These are phyloP conservation scores for Garcia nutans DNA, from an alignment of 345 rosid genomes.

Conservation along the genomic window DNA sequence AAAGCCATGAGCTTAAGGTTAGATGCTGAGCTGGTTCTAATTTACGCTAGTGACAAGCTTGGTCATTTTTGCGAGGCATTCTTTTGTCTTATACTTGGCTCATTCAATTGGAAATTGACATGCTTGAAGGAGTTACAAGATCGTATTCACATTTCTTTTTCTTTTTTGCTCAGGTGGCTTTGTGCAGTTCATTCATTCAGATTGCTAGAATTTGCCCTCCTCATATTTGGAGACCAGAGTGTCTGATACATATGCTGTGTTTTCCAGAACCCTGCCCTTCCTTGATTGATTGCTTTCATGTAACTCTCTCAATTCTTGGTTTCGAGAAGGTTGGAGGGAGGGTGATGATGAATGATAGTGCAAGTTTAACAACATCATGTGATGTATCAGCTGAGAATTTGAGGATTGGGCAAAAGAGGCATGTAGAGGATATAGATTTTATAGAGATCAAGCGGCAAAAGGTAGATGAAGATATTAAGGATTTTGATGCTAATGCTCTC, in stretches of 20 bases:
- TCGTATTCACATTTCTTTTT: background rate
- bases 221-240: slow-evolving; percentile 75
- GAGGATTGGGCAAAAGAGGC: slow-evolving; percentile 65
- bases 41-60: slow-evolving; percentile 16
- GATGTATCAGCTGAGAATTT: slow-evolving; percentile 37
- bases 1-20: slow-evolving; percentile 87
- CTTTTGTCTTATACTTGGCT: background rate
- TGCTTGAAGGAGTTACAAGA: background rate
- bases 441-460: slow-evolving; percentile 59
- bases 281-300: slow-evolving; percentile 72
- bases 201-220: slow-evolving; percentile 78
- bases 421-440: slow-evolving; percentile 37
- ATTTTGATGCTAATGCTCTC: slow-evolving; percentile 31
- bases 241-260: slow-evolving; percentile 54
- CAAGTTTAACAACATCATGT: slow-evolving; percentile 28
- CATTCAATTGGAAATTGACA: background rate
- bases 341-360: slow-evolving; percentile 25
- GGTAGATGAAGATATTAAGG: slow-evolving; percentile 45
- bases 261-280: slow-evolving; percentile 63
- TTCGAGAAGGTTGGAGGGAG: slow-evolving; percentile 48
- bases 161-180: slow-evolving; percentile 54
- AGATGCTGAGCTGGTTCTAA: slow-evolving; percentile 8
- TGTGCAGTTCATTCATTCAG: slow-evolving; percentile 66
- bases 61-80: background rate
- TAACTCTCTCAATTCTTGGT: slow-evolving; percentile 55